Percentiles rank a stretch among this genome's conserved stretches.
Evolutionary conservation across 2,329 filamentous ascomycete species (phyloP).

Genomic region (Monilinia fructigena): DNA sequence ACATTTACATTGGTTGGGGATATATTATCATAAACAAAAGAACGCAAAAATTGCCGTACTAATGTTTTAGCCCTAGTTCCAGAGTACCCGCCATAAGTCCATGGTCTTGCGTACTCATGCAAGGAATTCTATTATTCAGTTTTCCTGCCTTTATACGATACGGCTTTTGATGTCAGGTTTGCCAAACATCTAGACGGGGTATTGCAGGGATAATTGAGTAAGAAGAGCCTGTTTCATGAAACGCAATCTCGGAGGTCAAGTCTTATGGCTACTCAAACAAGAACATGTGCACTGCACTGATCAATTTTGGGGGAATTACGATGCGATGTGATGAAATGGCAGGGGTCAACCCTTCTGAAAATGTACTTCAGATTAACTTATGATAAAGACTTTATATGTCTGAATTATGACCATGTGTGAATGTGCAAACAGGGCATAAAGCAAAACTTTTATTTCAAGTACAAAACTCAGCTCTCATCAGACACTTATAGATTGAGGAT

Average conservation of each 20-base stretch:
- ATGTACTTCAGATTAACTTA: neutral
- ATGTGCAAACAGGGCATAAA: neutral
- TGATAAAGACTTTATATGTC: neutral
- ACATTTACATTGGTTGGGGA: neutral
- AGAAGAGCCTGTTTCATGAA: neutral
- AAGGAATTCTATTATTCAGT: neutral
- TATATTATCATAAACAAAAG: neutral
- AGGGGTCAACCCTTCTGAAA: neutral
- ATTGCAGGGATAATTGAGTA: neutral
- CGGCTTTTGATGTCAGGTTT: neutral
- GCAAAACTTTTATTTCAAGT: neutral
- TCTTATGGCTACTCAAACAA: neutral
- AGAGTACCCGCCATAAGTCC: neutral
- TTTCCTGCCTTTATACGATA: neutral
- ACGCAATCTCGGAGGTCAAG: neutral
- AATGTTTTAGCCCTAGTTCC: neutral
- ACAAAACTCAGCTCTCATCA: neutral
- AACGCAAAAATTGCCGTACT: neutral
- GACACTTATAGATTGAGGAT: neutral
- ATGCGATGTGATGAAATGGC: constrained; percentile 2
- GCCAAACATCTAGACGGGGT: neutral
- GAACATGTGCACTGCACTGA: neutral
- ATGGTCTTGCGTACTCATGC: neutral
- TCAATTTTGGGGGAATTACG: neutral
- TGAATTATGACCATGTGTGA: neutral